Evolutionary conservation across 805 yeast species (phyloP).

Genomic region (Isabelozyma gotoi): DNA sequence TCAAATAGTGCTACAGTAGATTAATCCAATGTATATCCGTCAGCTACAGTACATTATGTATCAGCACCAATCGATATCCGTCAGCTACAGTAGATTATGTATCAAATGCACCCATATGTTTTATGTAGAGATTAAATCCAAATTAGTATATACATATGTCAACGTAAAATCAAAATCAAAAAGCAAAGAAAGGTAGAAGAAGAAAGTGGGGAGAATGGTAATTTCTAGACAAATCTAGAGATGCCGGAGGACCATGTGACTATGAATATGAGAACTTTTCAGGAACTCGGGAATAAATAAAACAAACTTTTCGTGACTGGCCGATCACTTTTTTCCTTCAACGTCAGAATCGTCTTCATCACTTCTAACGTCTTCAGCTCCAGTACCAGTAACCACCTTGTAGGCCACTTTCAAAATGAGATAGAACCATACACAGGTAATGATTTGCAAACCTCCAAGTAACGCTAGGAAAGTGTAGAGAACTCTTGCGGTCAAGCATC

Average conservation of each 20-base stretch:
- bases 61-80: too few species aligned
- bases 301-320: neutral
- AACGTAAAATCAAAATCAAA: neutral
- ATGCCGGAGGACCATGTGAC: too few species aligned
- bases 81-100: too few species aligned
- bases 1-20: too few species aligned
- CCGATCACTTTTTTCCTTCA: conserved; percentile 15
- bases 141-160: too few species aligned
- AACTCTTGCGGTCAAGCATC: conserved; percentile 51
- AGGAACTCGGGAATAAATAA: too few species aligned
- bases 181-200: too few species aligned
- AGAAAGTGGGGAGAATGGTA: too few species aligned
- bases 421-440: conserved; percentile 72
- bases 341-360: conserved; percentile 64
- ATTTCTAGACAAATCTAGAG: too few species aligned
- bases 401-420: conserved; percentile 69
- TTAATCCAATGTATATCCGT: too few species aligned
- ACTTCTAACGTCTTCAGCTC: conserved; percentile 86
- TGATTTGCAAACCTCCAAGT: conserved; percentile 63
- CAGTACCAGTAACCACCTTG: conserved; percentile 66
- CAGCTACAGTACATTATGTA: too few species aligned
- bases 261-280: too few species aligned
- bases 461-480: conserved; percentile 52
- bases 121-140: neutral
- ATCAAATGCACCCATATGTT: neutral